These are phyloP conservation scores for Exophiala phaeomuriformis DNA, from an alignment of 2,329 filamentous ascomycete genomes.

Conservation along the genomic window DNA sequence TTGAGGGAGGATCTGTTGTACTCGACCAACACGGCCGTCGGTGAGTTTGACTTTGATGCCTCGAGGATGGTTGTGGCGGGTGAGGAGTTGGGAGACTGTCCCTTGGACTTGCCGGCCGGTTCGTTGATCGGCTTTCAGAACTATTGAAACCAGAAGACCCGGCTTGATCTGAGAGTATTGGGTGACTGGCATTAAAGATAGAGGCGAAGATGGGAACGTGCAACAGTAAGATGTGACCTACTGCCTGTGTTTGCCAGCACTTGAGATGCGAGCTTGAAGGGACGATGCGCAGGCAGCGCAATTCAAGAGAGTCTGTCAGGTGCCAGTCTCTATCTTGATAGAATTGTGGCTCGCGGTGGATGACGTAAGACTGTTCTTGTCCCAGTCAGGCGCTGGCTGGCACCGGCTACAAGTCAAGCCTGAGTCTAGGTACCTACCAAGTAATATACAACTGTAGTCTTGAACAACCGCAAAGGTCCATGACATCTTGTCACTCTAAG, in stretches of 20 bases:
- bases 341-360: background rate
- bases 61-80: conserved; percentile 64
- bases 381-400: too few species aligned
- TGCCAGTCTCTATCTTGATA: background rate
- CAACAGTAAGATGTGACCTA: background rate
- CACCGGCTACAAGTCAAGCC: too few species aligned
- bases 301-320: conserved; percentile 1
- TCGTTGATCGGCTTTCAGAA: conserved; percentile 68
- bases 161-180: conserved; percentile 31
- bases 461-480: too few species aligned
- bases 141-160: conserved; percentile 61
- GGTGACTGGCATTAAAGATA: conserved; percentile 24
- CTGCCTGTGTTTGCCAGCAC: too few species aligned
- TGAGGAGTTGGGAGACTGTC: conserved; percentile 60
- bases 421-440: too few species aligned
- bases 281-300: conserved; percentile 4
- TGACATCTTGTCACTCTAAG: too few species aligned
- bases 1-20: conserved; percentile 44
- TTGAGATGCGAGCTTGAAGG: background rate
- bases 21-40: conserved; percentile 65
- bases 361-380: background rate
- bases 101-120: conserved; percentile 66
- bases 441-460: too few species aligned
- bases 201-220: background rate
- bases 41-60: conserved; percentile 70